A percentile compares a stretch with the other conserved stretches of the same genome.
These are phyloP conservation scores for Staphylotrichum tortipilum DNA, from an alignment of 495 filamentous ascomycete genomes.

Conservation along the genomic window DNA sequence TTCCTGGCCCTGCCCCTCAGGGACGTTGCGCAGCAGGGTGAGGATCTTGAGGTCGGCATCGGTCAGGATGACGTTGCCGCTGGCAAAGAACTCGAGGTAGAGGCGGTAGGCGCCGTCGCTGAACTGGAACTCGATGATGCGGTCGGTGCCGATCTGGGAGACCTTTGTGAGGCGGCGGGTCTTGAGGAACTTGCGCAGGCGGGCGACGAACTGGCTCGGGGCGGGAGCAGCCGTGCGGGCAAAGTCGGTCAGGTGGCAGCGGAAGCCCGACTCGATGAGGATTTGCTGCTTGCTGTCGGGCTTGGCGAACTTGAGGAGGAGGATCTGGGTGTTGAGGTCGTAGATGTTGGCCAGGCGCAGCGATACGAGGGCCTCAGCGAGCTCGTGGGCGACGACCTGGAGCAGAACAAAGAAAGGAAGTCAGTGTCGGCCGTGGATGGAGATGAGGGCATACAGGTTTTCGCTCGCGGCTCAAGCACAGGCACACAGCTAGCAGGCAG, in stretches of 20 bases:
- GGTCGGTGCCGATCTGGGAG: slow-evolving; percentile 82
- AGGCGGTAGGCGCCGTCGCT: slow-evolving; percentile 81
- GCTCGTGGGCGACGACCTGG: slow-evolving; percentile 88
- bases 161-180: slow-evolving; percentile 76
- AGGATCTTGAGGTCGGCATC: slow-evolving; percentile 72
- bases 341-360: slow-evolving; percentile 89
- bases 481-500: too few species aligned
- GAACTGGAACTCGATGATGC: slow-evolving; percentile 86
- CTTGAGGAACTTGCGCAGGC: slow-evolving; percentile 77
- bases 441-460: too few species aligned
- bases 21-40: slow-evolving; percentile 69
- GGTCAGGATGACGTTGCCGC: slow-evolving; percentile 86
- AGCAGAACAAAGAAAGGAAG: neutral
- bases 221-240: slow-evolving; percentile 72
- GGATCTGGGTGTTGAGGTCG: slow-evolving; percentile 88
- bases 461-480: too few species aligned
- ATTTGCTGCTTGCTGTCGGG: slow-evolving; percentile 79
- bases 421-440: too few species aligned
- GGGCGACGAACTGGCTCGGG: slow-evolving; percentile 73
- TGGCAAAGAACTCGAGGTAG: slow-evolving; percentile 90
- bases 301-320: slow-evolving; percentile 86
- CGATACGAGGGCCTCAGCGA: slow-evolving; percentile 61
- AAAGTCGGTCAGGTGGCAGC: slow-evolving; percentile 87
- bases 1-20: slow-evolving; percentile 61
- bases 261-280: slow-evolving; percentile 89